Percentiles rank a stretch among this genome's conserved stretches.
phyloP scores from a whole-genome alignment of 805 yeast species.

The Zygosaccharomyces siamensis region DNA sequence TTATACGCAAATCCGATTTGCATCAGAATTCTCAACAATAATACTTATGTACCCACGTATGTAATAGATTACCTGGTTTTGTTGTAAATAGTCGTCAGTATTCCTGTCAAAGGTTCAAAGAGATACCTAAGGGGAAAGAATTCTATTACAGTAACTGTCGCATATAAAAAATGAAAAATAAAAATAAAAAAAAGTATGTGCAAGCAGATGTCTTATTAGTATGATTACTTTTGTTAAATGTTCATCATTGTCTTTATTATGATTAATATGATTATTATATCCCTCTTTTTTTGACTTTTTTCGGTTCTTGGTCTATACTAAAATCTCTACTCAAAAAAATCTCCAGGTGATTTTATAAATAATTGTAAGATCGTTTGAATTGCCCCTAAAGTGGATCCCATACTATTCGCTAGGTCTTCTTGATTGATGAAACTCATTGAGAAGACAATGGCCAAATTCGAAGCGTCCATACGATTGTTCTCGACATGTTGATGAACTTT shows the following conservation, averaged over 20 bases:
- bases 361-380: constrained; percentile 49
- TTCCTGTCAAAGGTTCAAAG: neutral
- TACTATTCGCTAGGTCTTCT: constrained; percentile 40
- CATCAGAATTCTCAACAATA: constrained; percentile 10
- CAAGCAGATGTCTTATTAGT: too few relatives aligned
- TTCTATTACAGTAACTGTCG: neutral
- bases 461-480: constrained; percentile 79
- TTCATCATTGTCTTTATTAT: neutral
- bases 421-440: constrained; percentile 55
- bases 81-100: neutral
- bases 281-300: neutral
- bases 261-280: neutral
- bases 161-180: too few relatives aligned
- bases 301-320: neutral
- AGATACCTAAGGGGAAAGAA: neutral
- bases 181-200: too few relatives aligned
- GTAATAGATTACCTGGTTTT: neutral
- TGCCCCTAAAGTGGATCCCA: constrained; percentile 49
- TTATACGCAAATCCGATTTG: constrained; percentile 28
- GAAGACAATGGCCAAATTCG: constrained; percentile 86
- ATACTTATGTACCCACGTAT: neutral
- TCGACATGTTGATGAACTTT: constrained; percentile 62
- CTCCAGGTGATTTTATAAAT: constrained; percentile 41
- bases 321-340: constrained; percentile 25
- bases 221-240: neutral